Base-by-base conservation (phyloP, 2,329 filamentous ascomycete species). In the Eutypa lata region DNA sequence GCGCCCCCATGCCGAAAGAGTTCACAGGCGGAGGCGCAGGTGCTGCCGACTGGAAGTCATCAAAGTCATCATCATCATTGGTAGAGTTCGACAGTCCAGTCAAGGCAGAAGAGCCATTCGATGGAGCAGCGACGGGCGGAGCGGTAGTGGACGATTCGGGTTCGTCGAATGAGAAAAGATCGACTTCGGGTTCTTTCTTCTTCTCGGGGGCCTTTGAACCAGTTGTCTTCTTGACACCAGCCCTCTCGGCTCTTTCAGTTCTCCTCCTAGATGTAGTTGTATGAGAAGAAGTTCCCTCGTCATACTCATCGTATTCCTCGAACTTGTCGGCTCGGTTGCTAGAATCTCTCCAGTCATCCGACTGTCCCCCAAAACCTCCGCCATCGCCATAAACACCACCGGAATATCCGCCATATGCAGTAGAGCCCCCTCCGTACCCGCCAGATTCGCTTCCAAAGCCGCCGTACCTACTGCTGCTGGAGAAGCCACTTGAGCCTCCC, bases 261-360 rank as follows among this genome's bases (percentile, higher is more conserved):
- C 77, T 74, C 67, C 78, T 74, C 60, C 76, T 76, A 33, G 76
- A 74, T 22, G 82, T 73, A 53, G 81, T 75, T 49, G 78, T 69
- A 48, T 73, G 73, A 47, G 80, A 78, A 33, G 78, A 38, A 38
- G 13, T 73, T 40, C 81, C 90, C 64, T 96, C 94, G 52, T 97
- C 93, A 65, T 88, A 93, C 72, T 99, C 94, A 67, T 99, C 92
- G 65, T 99, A 99, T 72, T 97, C 94, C 62, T 97, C 93, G 62
- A 97, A 99, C 59, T 87, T 83, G 59, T 95, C 91, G 51, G 80
- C 77, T 53, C 86, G 76, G 62, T 77, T 78, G 53, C 83, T 75
- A 21, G 78, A 73, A 61, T 90, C 86, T 53, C 84, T 80, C 73
- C 88, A 95, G 49, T 90, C 88, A 61, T 79, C 83, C 19, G 79